A percentile compares a stretch with the other conserved stretches of the same genome.
Evolutionary conservation across 2,329 filamentous ascomycete species (phyloP).

Genomic region (Fusarium agapanthi): DNA sequence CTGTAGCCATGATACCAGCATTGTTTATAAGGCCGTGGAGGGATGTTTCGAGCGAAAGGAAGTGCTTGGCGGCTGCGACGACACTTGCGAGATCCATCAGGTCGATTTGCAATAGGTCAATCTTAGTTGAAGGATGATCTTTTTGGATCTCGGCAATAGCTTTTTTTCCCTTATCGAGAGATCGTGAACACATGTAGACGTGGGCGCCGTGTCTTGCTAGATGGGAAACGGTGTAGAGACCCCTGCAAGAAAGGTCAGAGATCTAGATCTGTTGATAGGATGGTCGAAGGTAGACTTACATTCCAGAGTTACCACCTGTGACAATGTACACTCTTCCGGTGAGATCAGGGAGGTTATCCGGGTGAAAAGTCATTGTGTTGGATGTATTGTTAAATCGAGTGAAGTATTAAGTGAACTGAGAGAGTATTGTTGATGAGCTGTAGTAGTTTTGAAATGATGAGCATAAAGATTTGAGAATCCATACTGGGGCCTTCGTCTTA

Average conservation of each 20-base stretch:
- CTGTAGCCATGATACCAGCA: conserved; percentile 29
- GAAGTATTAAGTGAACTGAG: too few relatives aligned
- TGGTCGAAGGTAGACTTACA: background rate
- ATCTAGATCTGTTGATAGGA: fast-evolving
- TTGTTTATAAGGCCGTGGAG: conserved; percentile 30
- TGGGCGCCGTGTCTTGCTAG: conserved; percentile 25
- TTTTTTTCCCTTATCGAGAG: background rate
- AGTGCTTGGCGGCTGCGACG: conserved; percentile 20
- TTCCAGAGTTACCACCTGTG: conserved; percentile 20
- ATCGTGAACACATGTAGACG: conserved; percentile 25
- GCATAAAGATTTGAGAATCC: too few relatives aligned
- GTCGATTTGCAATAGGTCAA: conserved; percentile 20
- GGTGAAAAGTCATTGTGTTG: conserved; percentile 15
- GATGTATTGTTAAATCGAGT: background rate
- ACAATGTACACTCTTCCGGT: conserved; percentile 17
- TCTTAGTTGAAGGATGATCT: background rate
- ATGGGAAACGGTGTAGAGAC: conserved; percentile 18
- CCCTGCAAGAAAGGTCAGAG: background rate
- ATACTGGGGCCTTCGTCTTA: background rate
- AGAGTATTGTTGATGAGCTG: background rate
- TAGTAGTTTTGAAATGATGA: background rate
- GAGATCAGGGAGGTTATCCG: conserved; percentile 7
- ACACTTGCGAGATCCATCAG: conserved; percentile 10
- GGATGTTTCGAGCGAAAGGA: conserved; percentile 1
- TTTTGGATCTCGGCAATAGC: conserved; percentile 9